phyloP scores from a whole-genome alignment of 768 basidiomycete species.

The Hericium coralloides region DNA sequence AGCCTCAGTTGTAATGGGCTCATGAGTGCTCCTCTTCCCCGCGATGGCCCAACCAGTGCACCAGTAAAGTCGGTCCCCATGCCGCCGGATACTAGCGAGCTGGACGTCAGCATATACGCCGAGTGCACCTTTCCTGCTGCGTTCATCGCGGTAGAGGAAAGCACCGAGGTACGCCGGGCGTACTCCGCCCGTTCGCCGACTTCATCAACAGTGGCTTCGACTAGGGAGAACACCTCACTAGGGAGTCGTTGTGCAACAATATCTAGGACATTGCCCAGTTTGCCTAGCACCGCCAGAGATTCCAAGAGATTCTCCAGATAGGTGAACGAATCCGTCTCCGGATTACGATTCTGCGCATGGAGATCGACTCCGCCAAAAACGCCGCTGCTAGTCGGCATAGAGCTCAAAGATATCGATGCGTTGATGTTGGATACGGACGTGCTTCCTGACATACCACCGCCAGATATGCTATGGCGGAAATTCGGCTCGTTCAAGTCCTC shows the following conservation, averaged over 20 bases:
- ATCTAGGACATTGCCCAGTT: constrained; percentile 78
- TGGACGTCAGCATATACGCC: constrained; percentile 42
- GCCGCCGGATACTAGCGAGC: constrained; percentile 16
- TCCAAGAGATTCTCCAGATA: constrained; percentile 92
- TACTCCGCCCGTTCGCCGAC: constrained; percentile 87
- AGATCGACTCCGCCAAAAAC: neutral
- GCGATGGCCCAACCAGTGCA: constrained; percentile 5
- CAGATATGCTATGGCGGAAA: constrained; percentile 16
- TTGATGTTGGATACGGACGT: constrained; percentile 11
- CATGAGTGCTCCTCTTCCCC: constrained; percentile 20
- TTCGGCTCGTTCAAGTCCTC: constrained; percentile 46
- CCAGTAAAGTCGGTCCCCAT: constrained; percentile 3
- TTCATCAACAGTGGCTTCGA: constrained; percentile 84
- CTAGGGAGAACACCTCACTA: constrained; percentile 72
- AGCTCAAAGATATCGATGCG: neutral
- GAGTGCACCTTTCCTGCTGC: constrained; percentile 28
- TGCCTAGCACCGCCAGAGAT: constrained; percentile 86
- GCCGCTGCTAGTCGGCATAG: neutral
- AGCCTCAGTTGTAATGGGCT: constrained; percentile 53
- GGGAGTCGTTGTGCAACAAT: constrained; percentile 75
- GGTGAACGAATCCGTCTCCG: constrained; percentile 86
- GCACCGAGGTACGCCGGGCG: constrained; percentile 40
- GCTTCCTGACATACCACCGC: constrained; percentile 6
- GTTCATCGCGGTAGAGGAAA: constrained; percentile 17
- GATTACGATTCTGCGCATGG: constrained; percentile 37